Evolutionary conservation across 2,329 filamentous ascomycete genomes (phyloP).

Genomic region (Fusarium ramigenum): DNA sequence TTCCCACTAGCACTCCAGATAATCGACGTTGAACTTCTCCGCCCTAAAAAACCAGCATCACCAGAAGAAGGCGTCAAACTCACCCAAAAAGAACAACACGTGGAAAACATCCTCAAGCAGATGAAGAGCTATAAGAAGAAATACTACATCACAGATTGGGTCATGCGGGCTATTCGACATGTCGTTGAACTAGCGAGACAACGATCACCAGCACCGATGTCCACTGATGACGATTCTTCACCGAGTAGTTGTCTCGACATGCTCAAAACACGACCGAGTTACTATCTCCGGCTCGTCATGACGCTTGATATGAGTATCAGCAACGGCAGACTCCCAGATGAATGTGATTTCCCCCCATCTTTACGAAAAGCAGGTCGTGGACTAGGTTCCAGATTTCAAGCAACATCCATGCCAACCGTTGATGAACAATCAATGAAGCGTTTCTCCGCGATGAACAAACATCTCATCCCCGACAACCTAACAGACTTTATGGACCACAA

Average conservation of each 20-base stretch:
- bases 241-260: conserved; percentile 32
- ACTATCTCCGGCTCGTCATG: conserved; percentile 33
- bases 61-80: neutral
- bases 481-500: neutral
- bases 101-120: conserved; percentile 31
- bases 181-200: conserved; percentile 33
- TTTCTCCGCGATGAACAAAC: conserved; percentile 7
- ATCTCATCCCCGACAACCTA: neutral
- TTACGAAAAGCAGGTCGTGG: conserved; percentile 9
- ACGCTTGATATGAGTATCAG: conserved; percentile 41
- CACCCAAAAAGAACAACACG: conserved; percentile 31
- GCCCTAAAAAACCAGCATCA: conserved; percentile 1
- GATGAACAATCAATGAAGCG: neutral
- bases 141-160: conserved; percentile 41
- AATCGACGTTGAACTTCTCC: conserved; percentile 36
- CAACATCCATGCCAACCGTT: fast-evolving
- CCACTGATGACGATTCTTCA: neutral
- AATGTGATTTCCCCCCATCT: conserved; percentile 36
- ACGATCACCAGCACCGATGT: neutral
- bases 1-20: conserved; percentile 37
- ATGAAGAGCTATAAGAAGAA: conserved; percentile 37
- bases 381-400: fast-evolving
- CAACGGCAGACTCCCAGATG: conserved; percentile 36
- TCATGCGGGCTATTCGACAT: conserved; percentile 32
- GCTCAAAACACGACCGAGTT: conserved; percentile 26